Evolutionary conservation across 768 basidiomycete species (phyloP).

Genomic region (Pleurotus eryngii): DNA sequence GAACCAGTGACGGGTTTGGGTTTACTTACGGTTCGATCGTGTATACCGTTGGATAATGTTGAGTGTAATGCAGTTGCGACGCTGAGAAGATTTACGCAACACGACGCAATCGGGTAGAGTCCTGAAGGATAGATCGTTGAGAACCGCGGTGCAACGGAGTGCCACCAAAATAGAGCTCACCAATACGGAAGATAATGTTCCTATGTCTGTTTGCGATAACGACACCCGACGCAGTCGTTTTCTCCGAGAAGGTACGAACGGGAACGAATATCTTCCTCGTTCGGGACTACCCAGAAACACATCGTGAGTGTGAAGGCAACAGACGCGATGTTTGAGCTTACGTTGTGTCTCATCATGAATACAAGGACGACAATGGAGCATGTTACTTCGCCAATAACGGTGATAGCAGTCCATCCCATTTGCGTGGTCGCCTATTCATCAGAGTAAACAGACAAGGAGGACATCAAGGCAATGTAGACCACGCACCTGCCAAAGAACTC

Average conservation of each 20-base stretch:
- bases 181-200: conserved; percentile 10
- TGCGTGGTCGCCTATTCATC: background rate
- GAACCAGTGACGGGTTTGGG: background rate
- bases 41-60: conserved; percentile 6
- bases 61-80: conserved; percentile 5
- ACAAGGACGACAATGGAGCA: conserved; percentile 4
- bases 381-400: conserved; percentile 9
- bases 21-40: conserved; percentile 1
- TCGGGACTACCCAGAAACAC: background rate
- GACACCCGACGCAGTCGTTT: background rate
- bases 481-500: conserved; percentile 14
- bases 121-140: background rate
- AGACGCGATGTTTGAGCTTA: background rate
- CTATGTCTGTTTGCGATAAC: conserved; percentile 5
- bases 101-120: conserved; percentile 10
- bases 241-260: background rate
- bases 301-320: background rate
- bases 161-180: conserved; percentile 4
- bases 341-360: conserved; percentile 11
- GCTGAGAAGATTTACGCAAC: conserved; percentile 7
- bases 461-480: too few relatives aligned
- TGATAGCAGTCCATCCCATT: conserved; percentile 8
- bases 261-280: background rate
- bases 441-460: too few relatives aligned
- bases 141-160: background rate